Percentiles rank a stretch among this genome's conserved stretches.
These are phyloP conservation scores for Penicillium turbatum DNA, from an alignment of 495 filamentous ascomycete genomes.

Conservation along the genomic window DNA sequence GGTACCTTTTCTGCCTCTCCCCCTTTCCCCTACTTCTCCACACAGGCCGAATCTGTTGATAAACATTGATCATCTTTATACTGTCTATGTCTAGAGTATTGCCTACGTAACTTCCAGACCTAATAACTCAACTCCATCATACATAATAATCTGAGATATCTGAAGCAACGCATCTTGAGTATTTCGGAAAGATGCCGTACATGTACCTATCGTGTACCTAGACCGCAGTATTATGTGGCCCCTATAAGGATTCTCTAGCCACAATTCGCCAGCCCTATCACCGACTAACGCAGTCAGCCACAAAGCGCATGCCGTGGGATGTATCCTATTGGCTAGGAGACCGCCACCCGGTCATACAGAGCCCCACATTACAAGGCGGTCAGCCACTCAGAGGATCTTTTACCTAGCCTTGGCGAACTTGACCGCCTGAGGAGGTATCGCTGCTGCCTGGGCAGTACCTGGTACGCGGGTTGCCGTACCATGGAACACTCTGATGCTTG, in stretches of 20 bases:
- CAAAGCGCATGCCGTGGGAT: conserved; percentile 10
- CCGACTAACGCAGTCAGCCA: conserved; percentile 18
- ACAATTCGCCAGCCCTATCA: conserved; percentile 27
- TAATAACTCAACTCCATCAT: too few relatives aligned
- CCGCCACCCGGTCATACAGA: conserved; percentile 10
- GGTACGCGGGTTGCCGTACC: neutral
- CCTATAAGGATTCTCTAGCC: conserved; percentile 9
- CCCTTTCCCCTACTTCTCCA: conserved; percentile 3
- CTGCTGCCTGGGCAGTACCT: conserved; percentile 20
- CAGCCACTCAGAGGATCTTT: conserved; percentile 14
- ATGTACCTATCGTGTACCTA: neutral
- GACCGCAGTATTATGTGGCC: neutral
- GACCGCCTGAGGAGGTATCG: conserved; percentile 16
- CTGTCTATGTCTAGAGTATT: neutral
- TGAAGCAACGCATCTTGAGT: too few relatives aligned
- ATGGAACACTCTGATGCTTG: neutral
- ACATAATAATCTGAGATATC: too few relatives aligned
- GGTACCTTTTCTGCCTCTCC: neutral
- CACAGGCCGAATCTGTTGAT: neutral
- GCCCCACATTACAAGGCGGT: neutral
- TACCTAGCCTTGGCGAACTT: conserved; percentile 8
- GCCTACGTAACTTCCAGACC: too few relatives aligned
- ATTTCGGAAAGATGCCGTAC: neutral
- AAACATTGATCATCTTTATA: neutral
- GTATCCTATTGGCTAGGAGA: neutral